These are phyloP conservation scores for Calvatia gigantea DNA, from an alignment of 768 basidiomycete genomes.

Conservation along the genomic window DNA sequence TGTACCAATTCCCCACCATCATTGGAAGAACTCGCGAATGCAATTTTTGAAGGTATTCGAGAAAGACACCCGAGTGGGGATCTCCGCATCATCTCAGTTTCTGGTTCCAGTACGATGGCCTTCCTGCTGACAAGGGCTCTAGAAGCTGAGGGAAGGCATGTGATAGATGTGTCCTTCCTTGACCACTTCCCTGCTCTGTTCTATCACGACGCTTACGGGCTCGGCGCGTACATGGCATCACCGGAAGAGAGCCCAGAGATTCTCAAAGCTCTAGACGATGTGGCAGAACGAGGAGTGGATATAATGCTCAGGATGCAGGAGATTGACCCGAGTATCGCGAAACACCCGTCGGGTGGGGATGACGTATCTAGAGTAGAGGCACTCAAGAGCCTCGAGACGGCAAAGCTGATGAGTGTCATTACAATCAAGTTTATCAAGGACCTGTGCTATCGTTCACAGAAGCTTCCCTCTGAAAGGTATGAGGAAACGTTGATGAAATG, in stretches of 20 bases:
- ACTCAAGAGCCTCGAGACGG: not conserved
- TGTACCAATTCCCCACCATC: not conserved
- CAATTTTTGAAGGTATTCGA: not conserved
- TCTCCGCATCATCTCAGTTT: not conserved
- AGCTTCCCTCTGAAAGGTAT: not conserved
- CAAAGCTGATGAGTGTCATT: not conserved
- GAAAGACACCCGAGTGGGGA: not conserved
- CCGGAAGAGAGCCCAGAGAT: not conserved
- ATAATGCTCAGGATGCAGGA: constrained; percentile 4
- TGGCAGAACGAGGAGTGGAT: not conserved
- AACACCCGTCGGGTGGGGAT: not conserved
- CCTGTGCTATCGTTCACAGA: not conserved
- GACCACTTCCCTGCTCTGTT: constrained; percentile 5
- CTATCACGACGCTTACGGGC: constrained; percentile 1
- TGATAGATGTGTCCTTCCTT: not conserved
- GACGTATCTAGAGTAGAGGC: not conserved
- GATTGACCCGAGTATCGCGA: not conserved
- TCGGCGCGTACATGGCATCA: not conserved
- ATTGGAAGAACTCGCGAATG: not conserved
- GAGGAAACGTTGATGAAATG: not conserved
- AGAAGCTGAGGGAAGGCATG: not conserved
- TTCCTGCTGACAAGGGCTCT: not conserved
- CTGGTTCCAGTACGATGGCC: constrained; percentile 1
- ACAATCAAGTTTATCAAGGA: not conserved
- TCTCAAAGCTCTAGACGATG: not conserved